These are phyloP conservation scores for Theileria luwenshuni DNA, from an alignment of 169 alveolate genomes.

Conservation along the genomic window DNA sequence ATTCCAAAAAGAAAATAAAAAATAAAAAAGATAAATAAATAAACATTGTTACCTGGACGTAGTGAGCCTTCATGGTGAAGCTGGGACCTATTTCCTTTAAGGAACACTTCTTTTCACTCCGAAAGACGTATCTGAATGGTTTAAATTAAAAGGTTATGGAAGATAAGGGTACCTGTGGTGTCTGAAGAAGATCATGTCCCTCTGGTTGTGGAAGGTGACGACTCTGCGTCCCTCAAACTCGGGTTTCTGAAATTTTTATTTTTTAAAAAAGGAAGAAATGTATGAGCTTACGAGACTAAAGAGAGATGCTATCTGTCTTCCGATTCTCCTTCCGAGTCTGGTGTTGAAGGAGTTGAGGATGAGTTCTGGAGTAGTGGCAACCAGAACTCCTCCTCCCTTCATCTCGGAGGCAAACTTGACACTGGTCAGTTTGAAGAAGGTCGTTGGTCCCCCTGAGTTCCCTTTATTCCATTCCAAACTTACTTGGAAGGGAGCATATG, in stretches of 20 bases:
- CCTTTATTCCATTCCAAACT: background rate
- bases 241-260: conserved; percentile 82
- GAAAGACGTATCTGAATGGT: conserved; percentile 72
- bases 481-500: conserved; percentile 63
- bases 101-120: conserved; percentile 83
- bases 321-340: conserved; percentile 95
- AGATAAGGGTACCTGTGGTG: conserved; percentile 90
- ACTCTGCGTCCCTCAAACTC: conserved; percentile 95
- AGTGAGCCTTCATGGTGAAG: conserved; percentile 92
- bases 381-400: conserved; percentile 59
- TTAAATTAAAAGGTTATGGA: background rate
- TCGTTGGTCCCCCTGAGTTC: conserved; percentile 56
- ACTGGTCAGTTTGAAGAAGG: conserved; percentile 57
- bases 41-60: conserved; percentile 87
- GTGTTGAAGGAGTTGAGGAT: conserved; percentile 95
- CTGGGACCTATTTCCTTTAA: conserved; percentile 99
- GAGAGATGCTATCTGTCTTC: conserved; percentile 94
- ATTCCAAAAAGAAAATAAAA: conserved; percentile 59
- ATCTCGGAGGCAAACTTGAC: conserved; percentile 61
- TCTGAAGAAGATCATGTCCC: conserved; percentile 98
- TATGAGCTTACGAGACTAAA: conserved; percentile 85
- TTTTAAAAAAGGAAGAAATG: background rate
- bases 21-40: background rate
- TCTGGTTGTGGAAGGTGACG: conserved; percentile 96
- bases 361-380: conserved; percentile 94